A percentile compares a stretch with the other conserved stretches of the same genome.
Evolutionary conservation across 75 land plant species (phyloP).

Genomic region (Pinus tabuliformis): DNA sequence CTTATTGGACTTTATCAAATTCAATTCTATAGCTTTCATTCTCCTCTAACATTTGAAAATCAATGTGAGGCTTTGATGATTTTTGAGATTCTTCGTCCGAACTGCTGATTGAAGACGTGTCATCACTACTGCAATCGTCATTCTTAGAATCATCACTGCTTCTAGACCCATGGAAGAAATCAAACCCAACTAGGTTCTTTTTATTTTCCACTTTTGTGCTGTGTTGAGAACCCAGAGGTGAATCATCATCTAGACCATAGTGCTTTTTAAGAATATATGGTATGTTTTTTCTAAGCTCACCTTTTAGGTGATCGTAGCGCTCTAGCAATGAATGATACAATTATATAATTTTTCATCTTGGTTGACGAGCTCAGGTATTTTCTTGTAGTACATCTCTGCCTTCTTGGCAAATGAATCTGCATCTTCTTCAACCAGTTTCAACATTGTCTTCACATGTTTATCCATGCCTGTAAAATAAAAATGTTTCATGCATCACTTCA

Average conservation of each 20-base stretch:
- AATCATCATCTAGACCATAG: slow-evolving; percentile 5
- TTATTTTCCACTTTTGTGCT: neutral
- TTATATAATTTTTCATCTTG: slow-evolving; percentile 69
- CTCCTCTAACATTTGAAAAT: neutral
- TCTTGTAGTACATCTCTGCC: slow-evolving; percentile 82
- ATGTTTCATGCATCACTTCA: neutral
- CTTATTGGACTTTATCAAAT: neutral
- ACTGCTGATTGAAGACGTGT: neutral
- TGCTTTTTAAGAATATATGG: slow-evolving; percentile 10
- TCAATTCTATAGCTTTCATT: neutral
- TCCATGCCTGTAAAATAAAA: slow-evolving; percentile 65
- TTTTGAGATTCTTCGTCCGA: neutral
- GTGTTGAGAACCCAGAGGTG: slow-evolving; percentile 5
- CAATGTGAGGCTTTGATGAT: neutral
- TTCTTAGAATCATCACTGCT: slow-evolving; percentile 9
- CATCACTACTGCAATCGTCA: neutral
- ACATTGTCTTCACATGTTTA: slow-evolving; percentile 48
- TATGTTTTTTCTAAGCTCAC: slow-evolving; percentile 37
- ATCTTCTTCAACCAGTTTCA: slow-evolving; percentile 76
- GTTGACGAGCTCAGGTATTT: slow-evolving; percentile 60
- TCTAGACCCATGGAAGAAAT: slow-evolving; percentile 47
- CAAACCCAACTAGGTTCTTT: slow-evolving; percentile 47
- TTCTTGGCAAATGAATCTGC: slow-evolving; percentile 81
- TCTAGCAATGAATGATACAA: slow-evolving; percentile 69
- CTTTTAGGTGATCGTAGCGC: slow-evolving; percentile 71